Percentiles rank a stretch among this genome's conserved stretches.
These are phyloP conservation scores for Tillandsia fasciculata DNA, from an alignment of 176 grass and related monocot species.

Conservation along the genomic window DNA sequence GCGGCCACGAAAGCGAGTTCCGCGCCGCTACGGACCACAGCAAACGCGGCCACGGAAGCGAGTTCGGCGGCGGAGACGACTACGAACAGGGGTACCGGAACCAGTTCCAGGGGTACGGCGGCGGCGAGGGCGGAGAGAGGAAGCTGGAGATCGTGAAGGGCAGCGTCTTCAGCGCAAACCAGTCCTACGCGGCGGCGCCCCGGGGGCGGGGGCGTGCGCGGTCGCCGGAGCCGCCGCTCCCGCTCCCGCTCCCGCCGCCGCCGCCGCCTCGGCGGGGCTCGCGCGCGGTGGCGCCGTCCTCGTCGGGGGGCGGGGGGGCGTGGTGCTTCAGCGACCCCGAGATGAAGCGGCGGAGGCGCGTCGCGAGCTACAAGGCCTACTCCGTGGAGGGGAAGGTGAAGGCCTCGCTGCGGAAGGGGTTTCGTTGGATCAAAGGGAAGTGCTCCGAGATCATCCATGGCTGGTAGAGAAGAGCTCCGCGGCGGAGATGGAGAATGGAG, in stretches of 20 bases:
- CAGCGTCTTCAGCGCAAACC: constrained; percentile 19
- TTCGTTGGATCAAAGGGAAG: constrained; percentile 73
- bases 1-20: not conserved
- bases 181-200: constrained; percentile 26
- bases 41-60: not conserved
- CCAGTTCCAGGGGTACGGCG: not conserved
- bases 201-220: constrained; percentile 21
- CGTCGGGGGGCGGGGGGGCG: constrained; percentile 8
- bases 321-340: constrained; percentile 88
- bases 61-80: too few relatives aligned
- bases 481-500: not conserved
- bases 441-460: constrained; percentile 72
- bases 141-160: constrained; percentile 27
- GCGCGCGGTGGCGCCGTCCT: constrained; percentile 15
- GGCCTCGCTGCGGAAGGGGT: constrained; percentile 49
- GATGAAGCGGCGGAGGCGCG: constrained; percentile 58
- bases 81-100: not conserved
- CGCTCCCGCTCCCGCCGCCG: not conserved
- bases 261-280: constrained; percentile 5
- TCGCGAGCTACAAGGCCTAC: constrained; percentile 83
- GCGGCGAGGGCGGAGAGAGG: constrained; percentile 3
- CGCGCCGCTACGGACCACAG: constrained; percentile 10
- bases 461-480: constrained; percentile 25
- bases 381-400: constrained; percentile 78
- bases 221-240: not conserved